phyloP scores from a whole-genome alignment of 148 eudicot genomes.

The Suaeda aralocaspica region DNA sequence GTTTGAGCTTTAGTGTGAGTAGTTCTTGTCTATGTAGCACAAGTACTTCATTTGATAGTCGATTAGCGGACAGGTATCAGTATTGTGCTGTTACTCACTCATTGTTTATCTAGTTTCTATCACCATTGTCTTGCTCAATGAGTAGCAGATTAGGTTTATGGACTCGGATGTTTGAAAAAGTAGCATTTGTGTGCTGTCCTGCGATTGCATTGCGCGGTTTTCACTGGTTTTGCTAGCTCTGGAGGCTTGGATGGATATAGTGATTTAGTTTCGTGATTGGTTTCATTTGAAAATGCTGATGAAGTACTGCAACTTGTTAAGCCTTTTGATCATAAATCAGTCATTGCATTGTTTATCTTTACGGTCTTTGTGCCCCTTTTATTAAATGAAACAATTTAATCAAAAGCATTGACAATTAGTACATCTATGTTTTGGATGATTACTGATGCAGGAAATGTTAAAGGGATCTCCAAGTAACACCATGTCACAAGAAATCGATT shows the following conservation, averaged over 20 bases:
- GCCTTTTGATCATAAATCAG: too few relatives aligned
- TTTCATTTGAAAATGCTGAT: too few relatives aligned
- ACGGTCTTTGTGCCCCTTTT: too few relatives aligned
- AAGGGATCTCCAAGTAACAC: conserved; percentile 34
- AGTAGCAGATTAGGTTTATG: not conserved
- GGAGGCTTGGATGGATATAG: not conserved
- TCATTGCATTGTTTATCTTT: not conserved
- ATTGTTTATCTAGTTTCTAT: too few relatives aligned
- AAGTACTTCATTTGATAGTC: too few relatives aligned
- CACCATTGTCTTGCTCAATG: not conserved
- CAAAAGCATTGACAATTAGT: not conserved
- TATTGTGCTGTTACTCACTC: too few relatives aligned
- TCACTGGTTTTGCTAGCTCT: not conserved
- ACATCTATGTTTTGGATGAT: conserved; percentile 1
- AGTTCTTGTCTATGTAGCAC: not conserved
- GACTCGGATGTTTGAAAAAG: not conserved
- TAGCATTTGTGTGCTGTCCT: not conserved
- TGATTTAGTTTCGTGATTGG: too few relatives aligned
- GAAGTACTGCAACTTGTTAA: too few relatives aligned
- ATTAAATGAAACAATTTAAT: too few relatives aligned
- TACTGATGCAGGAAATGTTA: conserved; percentile 35
- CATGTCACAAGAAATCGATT: conserved; percentile 58
- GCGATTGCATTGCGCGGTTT: not conserved
- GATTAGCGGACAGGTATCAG: too few relatives aligned
- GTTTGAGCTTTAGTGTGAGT: not conserved